Evolutionary conservation across 1,284 basidiomycete species (phyloP).

Genomic region (Sporisorium iseilematis-ciliati): DNA sequence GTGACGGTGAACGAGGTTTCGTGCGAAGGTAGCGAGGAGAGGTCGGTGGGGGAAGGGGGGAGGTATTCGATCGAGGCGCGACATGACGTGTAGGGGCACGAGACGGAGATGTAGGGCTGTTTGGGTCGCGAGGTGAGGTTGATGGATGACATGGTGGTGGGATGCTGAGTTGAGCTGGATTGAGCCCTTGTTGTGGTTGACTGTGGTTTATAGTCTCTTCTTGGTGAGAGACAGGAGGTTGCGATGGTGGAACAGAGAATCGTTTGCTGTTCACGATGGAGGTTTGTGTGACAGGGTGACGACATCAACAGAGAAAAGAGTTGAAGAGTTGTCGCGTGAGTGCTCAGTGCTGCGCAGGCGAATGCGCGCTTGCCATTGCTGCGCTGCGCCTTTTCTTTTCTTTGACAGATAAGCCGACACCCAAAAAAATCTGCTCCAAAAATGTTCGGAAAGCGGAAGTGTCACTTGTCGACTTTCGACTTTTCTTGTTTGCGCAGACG

Average conservation of each 20-base stretch:
- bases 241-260: slow-evolving; percentile 6
- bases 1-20: slow-evolving; percentile 66
- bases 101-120: slow-evolving; percentile 56
- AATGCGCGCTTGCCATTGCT: no score
- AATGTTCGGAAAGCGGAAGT: slow-evolving; percentile 37
- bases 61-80: slow-evolving; percentile 64
- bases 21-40: slow-evolving; percentile 43
- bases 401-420: no score
- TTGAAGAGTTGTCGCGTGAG: no score
- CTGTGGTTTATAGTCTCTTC: no score
- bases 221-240: neutral
- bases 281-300: no score
- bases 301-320: no score
- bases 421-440: neutral
- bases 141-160: slow-evolving; percentile 33
- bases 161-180: neutral
- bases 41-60: slow-evolving; percentile 43
- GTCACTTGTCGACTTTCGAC: slow-evolving; percentile 9
- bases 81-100: slow-evolving; percentile 66
- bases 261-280: neutral
- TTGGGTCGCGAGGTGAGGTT: slow-evolving; percentile 60
- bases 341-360: no score
- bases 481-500: neutral
- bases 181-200: no score
- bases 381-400: no score